Conservation (phyloP, 1,284 basidiomycete genomes). For the Veloporphyrellus conicus region DNA sequence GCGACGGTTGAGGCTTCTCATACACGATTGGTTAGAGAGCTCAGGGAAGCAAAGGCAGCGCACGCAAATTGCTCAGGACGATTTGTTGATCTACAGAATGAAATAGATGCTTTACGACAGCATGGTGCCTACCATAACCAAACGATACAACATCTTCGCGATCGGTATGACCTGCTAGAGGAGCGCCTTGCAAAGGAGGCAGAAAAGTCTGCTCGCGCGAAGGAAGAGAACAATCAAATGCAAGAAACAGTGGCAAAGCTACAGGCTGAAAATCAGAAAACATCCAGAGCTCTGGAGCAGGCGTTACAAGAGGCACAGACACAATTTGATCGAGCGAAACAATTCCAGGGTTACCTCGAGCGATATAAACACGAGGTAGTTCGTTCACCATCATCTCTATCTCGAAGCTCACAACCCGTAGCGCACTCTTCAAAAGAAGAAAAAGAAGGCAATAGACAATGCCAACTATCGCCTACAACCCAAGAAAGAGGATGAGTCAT, state of each 20-base stretch:
- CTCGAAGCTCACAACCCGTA: constrained; percentile 9
- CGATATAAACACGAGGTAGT: constrained; percentile 20
- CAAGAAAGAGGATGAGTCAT: constrained; percentile 27
- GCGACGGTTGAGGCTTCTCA: constrained; percentile 4
- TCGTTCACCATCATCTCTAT: neutral
- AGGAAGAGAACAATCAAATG: constrained; percentile 13
- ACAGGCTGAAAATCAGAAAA: constrained; percentile 25
- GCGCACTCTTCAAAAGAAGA: constrained; percentile 27
- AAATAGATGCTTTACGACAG: constrained; percentile 12
- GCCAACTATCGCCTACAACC: constrained; percentile 4
- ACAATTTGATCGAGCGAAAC: constrained; percentile 19
- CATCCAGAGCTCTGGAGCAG: constrained; percentile 14
- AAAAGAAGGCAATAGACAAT: constrained; percentile 26
- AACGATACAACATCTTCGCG: constrained; percentile 12
- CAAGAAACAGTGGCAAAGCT: constrained; percentile 21
- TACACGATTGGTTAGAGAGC: constrained; percentile 14
- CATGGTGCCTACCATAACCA: constrained; percentile 9
- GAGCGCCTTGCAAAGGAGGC: constrained; percentile 11
- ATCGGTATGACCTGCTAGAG: constrained; percentile 15
- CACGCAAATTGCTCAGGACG: constrained; percentile 16
- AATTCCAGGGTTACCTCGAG: constrained; percentile 20
- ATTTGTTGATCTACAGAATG: constrained; percentile 12
- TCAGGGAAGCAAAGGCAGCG: constrained; percentile 10
- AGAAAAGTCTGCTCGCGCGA: constrained; percentile 3
- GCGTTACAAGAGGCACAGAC: constrained; percentile 15